phyloP scores from a whole-genome alignment of 2,329 filamentous ascomycete genomes.

The Pyricularia grisea region DNA sequence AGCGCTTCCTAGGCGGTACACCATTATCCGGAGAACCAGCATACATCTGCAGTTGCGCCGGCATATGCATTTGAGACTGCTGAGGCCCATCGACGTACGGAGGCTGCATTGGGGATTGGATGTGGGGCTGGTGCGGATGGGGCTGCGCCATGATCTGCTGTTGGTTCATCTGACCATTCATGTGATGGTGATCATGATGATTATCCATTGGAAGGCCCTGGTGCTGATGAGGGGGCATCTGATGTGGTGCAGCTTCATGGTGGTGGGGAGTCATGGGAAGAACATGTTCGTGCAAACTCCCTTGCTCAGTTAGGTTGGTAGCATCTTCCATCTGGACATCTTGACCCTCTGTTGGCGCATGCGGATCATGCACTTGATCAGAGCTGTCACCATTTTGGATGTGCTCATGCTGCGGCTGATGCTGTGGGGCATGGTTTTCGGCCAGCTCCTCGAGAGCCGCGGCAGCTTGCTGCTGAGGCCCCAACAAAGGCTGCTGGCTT shows the following conservation, averaged over 20 bases:
- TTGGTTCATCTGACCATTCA: slow-evolving; percentile 8
- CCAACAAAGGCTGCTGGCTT: neutral
- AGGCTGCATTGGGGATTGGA: slow-evolving; percentile 14
- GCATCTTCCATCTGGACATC: slow-evolving; percentile 1
- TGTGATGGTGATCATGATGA: slow-evolving; percentile 6
- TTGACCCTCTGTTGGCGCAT: neutral
- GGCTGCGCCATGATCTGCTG: slow-evolving; percentile 4
- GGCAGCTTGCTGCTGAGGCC: neutral
- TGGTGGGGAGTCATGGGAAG: slow-evolving; percentile 5
- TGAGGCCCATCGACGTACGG: slow-evolving; percentile 11
- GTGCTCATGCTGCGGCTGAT: too few species aligned
- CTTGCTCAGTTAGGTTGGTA: neutral
- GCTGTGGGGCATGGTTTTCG: neutral
- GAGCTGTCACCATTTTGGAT: slow-evolving; percentile 5
- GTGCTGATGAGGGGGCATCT: slow-evolving; percentile 8
- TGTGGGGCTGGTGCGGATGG: slow-evolving; percentile 15
- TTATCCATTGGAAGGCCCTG: slow-evolving; percentile 11
- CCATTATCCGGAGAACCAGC: slow-evolving; percentile 34
- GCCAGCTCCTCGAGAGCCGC: neutral
- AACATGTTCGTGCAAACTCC: slow-evolving; percentile 3
- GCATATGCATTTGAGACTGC: slow-evolving; percentile 17
- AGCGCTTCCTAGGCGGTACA: slow-evolving; percentile 63
- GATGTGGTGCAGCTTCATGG: neutral
- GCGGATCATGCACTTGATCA: slow-evolving; percentile 7
- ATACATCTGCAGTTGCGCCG: slow-evolving; percentile 25